Percentiles rank a stretch among this genome's conserved stretches.
These are phyloP conservation scores for Dictyostelium capitatum DNA, from an alignment of 78 protist species.

Conservation along the genomic window DNA sequence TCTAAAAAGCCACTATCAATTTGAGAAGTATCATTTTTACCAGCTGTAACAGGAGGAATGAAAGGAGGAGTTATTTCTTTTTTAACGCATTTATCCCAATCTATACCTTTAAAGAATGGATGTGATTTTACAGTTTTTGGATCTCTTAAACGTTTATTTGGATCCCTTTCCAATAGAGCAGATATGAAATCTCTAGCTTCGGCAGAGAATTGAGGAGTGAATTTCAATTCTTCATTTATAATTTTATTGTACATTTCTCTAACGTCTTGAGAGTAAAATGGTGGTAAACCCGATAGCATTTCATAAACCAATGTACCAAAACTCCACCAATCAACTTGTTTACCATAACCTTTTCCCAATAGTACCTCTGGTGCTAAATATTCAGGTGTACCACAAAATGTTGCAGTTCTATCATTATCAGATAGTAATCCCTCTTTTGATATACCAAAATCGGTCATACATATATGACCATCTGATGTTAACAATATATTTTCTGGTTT, in stretches of 20 bases:
- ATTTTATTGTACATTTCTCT: constrained; percentile 77
- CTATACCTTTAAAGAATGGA: constrained; percentile 90
- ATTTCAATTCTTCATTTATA: constrained; percentile 56
- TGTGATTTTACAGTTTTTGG: constrained; percentile 82
- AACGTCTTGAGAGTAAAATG: constrained; percentile 76
- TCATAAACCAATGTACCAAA: constrained; percentile 94
- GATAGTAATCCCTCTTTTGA: constrained; percentile 90
- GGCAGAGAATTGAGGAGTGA: constrained; percentile 57
- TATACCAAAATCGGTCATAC: constrained; percentile 98
- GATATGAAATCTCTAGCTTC: constrained; percentile 68
- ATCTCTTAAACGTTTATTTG: constrained; percentile 68
- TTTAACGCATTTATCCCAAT: constrained; percentile 85
- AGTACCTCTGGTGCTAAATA: constrained; percentile 95
- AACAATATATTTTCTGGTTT: constrained; percentile 95
- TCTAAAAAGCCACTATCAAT: constrained; percentile 69
- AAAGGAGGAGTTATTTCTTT: constrained; percentile 86
- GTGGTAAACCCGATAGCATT: constrained; percentile 87
- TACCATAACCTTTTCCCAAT: constrained; percentile 86
- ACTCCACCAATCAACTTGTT: constrained; percentile 97
- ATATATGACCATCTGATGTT: constrained; percentile 91
- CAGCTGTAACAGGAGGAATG: constrained; percentile 52
- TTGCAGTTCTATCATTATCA: constrained; percentile 89
- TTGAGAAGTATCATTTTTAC: constrained; percentile 73
- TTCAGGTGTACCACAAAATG: constrained; percentile 99
- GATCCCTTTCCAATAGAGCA: constrained; percentile 75